A percentile compares a stretch with the other conserved stretches of the same genome.
phyloP scores from a whole-genome alignment of 169 alveolate species.

The Plasmodium cynomolgi region DNA sequence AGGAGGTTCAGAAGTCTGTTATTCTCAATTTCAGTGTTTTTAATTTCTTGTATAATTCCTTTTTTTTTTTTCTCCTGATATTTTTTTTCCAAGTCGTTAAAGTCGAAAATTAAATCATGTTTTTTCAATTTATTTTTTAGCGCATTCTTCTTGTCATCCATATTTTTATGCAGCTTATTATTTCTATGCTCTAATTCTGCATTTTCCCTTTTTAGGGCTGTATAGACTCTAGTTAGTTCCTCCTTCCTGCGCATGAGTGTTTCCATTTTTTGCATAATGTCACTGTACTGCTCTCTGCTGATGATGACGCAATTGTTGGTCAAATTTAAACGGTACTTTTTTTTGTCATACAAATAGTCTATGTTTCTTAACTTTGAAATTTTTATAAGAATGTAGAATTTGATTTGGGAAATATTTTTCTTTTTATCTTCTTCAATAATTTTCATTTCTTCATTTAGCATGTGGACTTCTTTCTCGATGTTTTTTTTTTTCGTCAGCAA shows the following conservation, averaged over 20 bases:
- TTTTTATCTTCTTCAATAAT: constrained; percentile 63
- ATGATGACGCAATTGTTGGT: constrained; percentile 30
- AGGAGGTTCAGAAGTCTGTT: constrained; percentile 6
- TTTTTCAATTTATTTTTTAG: constrained; percentile 62
- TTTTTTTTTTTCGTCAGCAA: constrained; percentile 23
- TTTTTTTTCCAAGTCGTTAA: constrained; percentile 70
- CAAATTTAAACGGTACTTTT: constrained; percentile 65
- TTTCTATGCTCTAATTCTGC: constrained; percentile 36
- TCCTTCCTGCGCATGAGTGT: background rate
- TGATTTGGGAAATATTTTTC: constrained; percentile 52
- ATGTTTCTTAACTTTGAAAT: constrained; percentile 56
- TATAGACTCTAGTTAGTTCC: constrained; percentile 4
- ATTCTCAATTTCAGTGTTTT: constrained; percentile 29
- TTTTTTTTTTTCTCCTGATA: constrained; percentile 66
- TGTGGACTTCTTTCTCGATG: constrained; percentile 47
- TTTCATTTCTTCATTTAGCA: constrained; percentile 53
- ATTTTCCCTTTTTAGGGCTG: constrained; percentile 20
- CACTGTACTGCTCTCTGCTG: constrained; percentile 38
- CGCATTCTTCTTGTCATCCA: constrained; percentile 24
- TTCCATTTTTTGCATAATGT: constrained; percentile 33
- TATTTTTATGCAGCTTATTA: constrained; percentile 15
- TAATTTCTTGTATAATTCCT: constrained; percentile 50
- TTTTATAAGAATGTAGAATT: constrained; percentile 33
- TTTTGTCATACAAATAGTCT: constrained; percentile 65
- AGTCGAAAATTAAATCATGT: constrained; percentile 38